Evolutionary conservation across 495 filamentous ascomycete genomes (phyloP).

Genomic region (Neurospora tetraspora): DNA sequence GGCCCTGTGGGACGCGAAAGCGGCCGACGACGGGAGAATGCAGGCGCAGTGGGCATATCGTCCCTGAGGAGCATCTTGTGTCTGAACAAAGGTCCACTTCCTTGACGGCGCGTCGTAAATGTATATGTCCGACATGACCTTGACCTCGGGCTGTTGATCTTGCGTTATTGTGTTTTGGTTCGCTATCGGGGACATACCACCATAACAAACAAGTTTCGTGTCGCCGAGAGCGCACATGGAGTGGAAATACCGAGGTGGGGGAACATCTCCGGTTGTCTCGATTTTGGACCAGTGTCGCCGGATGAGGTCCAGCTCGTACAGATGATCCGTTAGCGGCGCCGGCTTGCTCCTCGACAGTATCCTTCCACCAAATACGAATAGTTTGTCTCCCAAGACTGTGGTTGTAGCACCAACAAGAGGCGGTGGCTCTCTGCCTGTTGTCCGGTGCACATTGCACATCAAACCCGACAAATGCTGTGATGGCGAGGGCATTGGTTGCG

Average conservation of each 20-base stretch:
- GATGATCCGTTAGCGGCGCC: conserved; percentile 67
- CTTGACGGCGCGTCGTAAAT: conserved; percentile 83
- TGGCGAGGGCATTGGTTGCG: conserved; percentile 31
- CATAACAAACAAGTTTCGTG: conserved; percentile 93
- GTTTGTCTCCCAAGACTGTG: conserved; percentile 83
- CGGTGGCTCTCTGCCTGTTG: conserved; percentile 83
- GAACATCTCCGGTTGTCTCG: conserved; percentile 73
- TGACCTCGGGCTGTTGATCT: conserved; percentile 76
- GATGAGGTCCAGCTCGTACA: conserved; percentile 90
- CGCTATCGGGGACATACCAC: conserved; percentile 84
- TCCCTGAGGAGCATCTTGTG: conserved; percentile 77
- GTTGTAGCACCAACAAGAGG: conserved; percentile 91
- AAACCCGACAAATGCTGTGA: conserved; percentile 66
- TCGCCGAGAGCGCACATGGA: conserved; percentile 88
- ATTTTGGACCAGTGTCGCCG: conserved; percentile 86
- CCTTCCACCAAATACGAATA: conserved; percentile 93
- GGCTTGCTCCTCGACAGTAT: conserved; percentile 74
- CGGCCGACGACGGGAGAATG: conserved; percentile 77
- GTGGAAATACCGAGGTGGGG: conserved; percentile 90
- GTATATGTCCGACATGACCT: conserved; percentile 97
- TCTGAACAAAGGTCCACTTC: conserved; percentile 76
- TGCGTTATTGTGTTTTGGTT: conserved; percentile 38
- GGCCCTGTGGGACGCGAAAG: conserved; percentile 72
- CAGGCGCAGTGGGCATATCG: conserved; percentile 95
- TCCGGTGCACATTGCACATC: conserved; percentile 86